Base-by-base conservation (phyloP, 306 rosid species). In the Casuarina cunninghamiana region DNA sequence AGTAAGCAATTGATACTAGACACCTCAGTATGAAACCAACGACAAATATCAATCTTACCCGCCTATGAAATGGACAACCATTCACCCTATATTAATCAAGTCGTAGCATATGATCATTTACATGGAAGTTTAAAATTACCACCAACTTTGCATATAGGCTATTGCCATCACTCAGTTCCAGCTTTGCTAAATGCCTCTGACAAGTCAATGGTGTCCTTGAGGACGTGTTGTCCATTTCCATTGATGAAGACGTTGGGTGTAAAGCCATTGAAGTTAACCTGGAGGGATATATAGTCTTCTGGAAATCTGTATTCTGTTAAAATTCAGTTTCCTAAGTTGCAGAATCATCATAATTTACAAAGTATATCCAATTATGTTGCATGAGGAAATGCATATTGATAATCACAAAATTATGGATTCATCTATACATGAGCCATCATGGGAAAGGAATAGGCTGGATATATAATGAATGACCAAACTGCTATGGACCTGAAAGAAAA, bases 81-180 rank as follows among this genome's bases (percentile, higher is more conserved):
- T 49, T 61, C 69, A 45, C 6, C 72, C 77, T 46, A 6, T 60
- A 17, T 74, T 53, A 19, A 44, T 32, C 58, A 50, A 32, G 63
- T 35, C 10, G 77, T 77, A 81, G 74, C 39, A 55, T n/a, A 74
- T 69, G 26, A 76, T 68, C 71, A 77, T 67, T 71, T 60, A 67
- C 8, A 48, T 57, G 79, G 15, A 75, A 74, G 26, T 72, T 26
- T 42, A 74, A 65, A 77, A 75, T 87, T 89, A 95, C 98, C 97
- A 95, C 97, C 91, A 95, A 87, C 77, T 92, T 95, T 74, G 98
- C 92, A 74, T 82, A 84, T 68, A 92, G 74, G 81, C 85, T 88
- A 81, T 86, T 88, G 75, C 97, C 97, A 83, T 95, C 96, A 83
- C 84, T 88, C 35, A 95, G 91, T 76, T 87, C 90, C 83, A 95